These are phyloP conservation scores for Cytospora piceae DNA, from an alignment of 2,329 filamentous ascomycete species.

Conservation along the genomic window DNA sequence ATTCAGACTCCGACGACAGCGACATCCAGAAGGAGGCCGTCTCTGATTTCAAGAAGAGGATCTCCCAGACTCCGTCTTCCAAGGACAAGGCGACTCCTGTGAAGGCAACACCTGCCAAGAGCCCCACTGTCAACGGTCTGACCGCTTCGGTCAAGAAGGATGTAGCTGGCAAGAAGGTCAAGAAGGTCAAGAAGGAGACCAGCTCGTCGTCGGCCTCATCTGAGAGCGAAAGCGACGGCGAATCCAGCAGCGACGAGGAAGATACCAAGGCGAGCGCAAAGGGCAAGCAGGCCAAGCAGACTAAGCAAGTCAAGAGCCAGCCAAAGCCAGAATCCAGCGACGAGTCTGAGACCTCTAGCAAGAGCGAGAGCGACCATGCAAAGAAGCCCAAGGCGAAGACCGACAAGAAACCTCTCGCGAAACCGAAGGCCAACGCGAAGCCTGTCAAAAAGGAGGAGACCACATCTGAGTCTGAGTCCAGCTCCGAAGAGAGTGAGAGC, in stretches of 20 bases:
- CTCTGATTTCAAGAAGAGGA: constrained; percentile 41
- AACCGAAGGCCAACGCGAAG: constrained; percentile 19
- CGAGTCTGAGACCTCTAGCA: constrained; percentile 32
- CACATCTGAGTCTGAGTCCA: constrained; percentile 26
- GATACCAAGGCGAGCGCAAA: constrained; percentile 29
- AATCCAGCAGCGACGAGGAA: constrained; percentile 32
- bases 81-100: constrained; percentile 20
- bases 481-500: constrained; percentile 26
- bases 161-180: constrained; percentile 26
- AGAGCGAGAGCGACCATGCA: constrained; percentile 38
- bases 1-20: constrained; percentile 38
- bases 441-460: constrained; percentile 21
- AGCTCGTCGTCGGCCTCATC: constrained; percentile 27
- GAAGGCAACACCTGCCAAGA: constrained; percentile 24
- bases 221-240: constrained; percentile 21
- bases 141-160: constrained; percentile 22
- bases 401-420: constrained; percentile 17
- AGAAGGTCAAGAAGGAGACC: constrained; percentile 31
- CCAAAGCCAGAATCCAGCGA: constrained; percentile 29
- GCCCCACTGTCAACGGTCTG: constrained; percentile 28
- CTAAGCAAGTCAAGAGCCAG: constrained; percentile 30
- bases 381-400: constrained; percentile 29
- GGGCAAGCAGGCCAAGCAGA: constrained; percentile 19
- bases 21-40: constrained; percentile 40
- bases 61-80: constrained; percentile 32